These are phyloP conservation scores for Colletotrichum navitas DNA, from an alignment of 2,329 filamentous ascomycete species.

Conservation along the genomic window DNA sequence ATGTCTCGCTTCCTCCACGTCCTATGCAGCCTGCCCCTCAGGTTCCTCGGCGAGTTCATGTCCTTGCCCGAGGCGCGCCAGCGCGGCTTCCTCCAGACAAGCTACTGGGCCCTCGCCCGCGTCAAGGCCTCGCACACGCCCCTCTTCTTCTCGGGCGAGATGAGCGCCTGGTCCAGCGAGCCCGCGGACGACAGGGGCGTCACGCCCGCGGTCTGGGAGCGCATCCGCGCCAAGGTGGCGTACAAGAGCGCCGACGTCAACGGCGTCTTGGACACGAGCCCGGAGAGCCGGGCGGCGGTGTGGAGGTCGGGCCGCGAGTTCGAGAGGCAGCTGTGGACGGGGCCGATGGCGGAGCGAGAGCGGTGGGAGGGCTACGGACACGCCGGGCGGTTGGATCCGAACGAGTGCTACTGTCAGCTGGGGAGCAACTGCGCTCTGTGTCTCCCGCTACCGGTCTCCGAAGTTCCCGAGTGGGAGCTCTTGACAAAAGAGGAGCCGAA, in stretches of 20 bases:
- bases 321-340: too few relatives aligned
- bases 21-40: slow-evolving; percentile 26
- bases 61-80: background rate
- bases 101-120: slow-evolving; percentile 26
- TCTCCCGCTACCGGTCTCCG: background rate
- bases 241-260: too few relatives aligned
- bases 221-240: too few relatives aligned
- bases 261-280: too few relatives aligned
- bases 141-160: slow-evolving; percentile 28
- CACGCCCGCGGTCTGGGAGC: too few relatives aligned
- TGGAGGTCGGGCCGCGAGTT: too few relatives aligned
- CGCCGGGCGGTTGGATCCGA: slow-evolving; percentile 8
- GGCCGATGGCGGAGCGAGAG: too few relatives aligned
- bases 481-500: slow-evolving; percentile 1
- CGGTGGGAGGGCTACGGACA: background rate
- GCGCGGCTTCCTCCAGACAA: slow-evolving; percentile 22
- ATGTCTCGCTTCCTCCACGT: too few relatives aligned
- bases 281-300: too few relatives aligned
- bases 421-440: slow-evolving; percentile 21
- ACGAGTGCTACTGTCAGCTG: slow-evolving; percentile 28
- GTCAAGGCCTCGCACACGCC: slow-evolving; percentile 27
- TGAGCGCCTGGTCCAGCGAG: slow-evolving; percentile 31
- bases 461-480: slow-evolving; percentile 25
- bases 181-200: slow-evolving; percentile 4
- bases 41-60: slow-evolving; percentile 16